These are phyloP conservation scores for Leccinum rimulosum DNA, from an alignment of 768 basidiomycete genomes.

Conservation along the genomic window DNA sequence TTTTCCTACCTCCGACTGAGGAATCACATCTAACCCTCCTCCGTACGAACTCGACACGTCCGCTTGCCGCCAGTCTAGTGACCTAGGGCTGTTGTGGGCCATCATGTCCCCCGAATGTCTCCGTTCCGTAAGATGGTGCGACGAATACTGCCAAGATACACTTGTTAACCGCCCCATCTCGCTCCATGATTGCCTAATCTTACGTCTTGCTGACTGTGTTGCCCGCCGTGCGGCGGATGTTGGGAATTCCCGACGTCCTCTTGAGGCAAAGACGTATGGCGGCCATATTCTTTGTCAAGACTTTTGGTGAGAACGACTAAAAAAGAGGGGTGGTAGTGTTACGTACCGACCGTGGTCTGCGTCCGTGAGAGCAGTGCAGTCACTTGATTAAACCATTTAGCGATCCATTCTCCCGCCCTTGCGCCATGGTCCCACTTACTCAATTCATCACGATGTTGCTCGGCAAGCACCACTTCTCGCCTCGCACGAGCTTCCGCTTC, in stretches of 20 bases:
- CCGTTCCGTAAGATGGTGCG: conserved; percentile 34
- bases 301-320: conserved; percentile 18
- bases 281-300: conserved; percentile 31
- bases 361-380: conserved; percentile 35
- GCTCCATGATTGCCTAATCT: conserved; percentile 21
- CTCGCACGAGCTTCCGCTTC: conserved; percentile 67
- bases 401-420: conserved; percentile 15
- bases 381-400: conserved; percentile 29
- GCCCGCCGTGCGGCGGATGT: conserved; percentile 27
- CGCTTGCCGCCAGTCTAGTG: conserved; percentile 34
- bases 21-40: conserved; percentile 29
- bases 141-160: conserved; percentile 27
- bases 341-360: conserved; percentile 35
- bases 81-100: conserved; percentile 34
- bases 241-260: conserved; percentile 32
- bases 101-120: conserved; percentile 33
- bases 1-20: conserved; percentile 34
- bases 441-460: conserved; percentile 66
- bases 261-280: conserved; percentile 31
- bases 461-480: conserved; percentile 59
- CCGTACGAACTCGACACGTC: conserved; percentile 32
- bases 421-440: conserved; percentile 30
- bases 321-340: conserved; percentile 11
- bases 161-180: conserved; percentile 19
- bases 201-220: conserved; percentile 34